Base-by-base conservation (phyloP, 164 flowering plant genomes). In the Amborella trichopoda region DNA sequence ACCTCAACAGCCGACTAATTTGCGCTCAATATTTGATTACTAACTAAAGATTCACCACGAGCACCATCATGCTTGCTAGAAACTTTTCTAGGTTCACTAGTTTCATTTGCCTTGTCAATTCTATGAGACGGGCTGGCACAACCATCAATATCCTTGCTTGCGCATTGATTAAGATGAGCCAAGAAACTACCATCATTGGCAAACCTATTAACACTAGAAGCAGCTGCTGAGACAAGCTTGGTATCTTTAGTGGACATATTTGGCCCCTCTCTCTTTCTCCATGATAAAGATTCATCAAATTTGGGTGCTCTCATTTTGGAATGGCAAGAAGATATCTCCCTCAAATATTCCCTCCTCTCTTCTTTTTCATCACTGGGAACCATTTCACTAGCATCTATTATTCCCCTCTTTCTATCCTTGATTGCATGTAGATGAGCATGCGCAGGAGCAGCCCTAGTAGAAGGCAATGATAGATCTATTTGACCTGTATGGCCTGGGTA, bases 371-470 rank as follows among this genome's bases (percentile, higher is more conserved):
- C n/a, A n/a, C 54, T 47, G 49, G 40, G 55, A 41, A 55, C 55
- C 39, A n/a, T 56, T 55, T 40, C 46, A 22, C 52, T 52, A 38
- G 21, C 11, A 6, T 61, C 67, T 26, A 55, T 27, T 33, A 5
- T 49, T 21, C 76, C 80, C 47, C 59, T 78, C 70, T 59, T 73
- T 56, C 96, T 71, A 49, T 66, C 63, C 30, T 61, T 78, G 61
- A 91, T 84, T 30, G 96, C 95, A 74, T 64, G 80, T 46, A 87
- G 64, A 78, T 91, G 98, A 56, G 98, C 94, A 66, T 68, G 88
- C 41, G 71, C 63, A 40, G 89, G 77, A 13, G 96, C 98, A 58
- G 78, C 90, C 41, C 34, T 5, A 50, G 54, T 69, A 55, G 82
- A 69, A 49, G 86, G 62, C 33, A 68, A 80, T 52, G 94, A 77